These are phyloP conservation scores for Colletotrichum karsti DNA, from an alignment of 2,329 filamentous ascomycete genomes.

Conservation along the genomic window DNA sequence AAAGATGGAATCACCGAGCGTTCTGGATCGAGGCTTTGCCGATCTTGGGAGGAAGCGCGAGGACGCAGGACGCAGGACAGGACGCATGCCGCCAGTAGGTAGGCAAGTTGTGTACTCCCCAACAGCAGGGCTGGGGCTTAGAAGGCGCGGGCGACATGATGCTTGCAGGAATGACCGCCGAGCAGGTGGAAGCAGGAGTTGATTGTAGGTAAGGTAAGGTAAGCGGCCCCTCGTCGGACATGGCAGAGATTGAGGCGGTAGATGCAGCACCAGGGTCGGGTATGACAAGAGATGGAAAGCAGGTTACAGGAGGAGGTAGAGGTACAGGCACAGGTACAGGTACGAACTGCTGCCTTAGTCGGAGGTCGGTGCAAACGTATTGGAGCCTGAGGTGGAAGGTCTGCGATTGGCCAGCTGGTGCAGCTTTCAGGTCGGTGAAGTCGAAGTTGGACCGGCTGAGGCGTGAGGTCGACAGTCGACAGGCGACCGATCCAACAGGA, in stretches of 20 bases:
- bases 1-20: conserved; percentile 10
- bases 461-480: no score
- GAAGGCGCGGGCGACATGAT: neutral
- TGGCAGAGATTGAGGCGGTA: neutral
- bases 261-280: neutral
- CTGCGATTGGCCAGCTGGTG: neutral
- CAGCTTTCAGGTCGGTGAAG: neutral
- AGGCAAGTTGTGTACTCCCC: no score
- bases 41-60: neutral
- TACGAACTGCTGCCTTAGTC: neutral
- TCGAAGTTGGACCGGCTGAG: neutral
- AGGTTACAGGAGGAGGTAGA: neutral
- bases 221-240: neutral
- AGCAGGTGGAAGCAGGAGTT: neutral
- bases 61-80: neutral
- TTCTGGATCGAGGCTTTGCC: neutral
- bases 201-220: neutral
- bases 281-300: neutral
- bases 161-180: neutral
- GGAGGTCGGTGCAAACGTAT: neutral
- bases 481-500: neutral
- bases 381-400: neutral
- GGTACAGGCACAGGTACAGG: neutral
- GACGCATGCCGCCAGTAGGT: no score
- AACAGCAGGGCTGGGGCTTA: conserved; percentile 7